Base-by-base conservation (phyloP, 495 filamentous ascomycete species). In the Filosporella fistucella region DNA sequence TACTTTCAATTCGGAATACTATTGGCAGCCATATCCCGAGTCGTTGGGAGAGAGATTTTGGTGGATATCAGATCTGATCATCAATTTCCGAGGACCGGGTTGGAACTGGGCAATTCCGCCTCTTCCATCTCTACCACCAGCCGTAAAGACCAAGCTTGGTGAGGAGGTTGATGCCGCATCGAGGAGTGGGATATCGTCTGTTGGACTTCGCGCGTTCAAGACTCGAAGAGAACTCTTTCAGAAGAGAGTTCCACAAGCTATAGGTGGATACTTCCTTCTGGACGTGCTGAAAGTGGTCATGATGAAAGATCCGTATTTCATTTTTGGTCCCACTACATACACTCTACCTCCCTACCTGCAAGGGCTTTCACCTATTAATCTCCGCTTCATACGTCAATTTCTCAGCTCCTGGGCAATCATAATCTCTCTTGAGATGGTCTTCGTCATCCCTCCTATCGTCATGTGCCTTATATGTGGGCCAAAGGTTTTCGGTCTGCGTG, bases 221-320 rank as follows among this genome's bases (percentile, higher is more conserved):
- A 73, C 77, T 9, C 64, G 59, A 34, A 40, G 51, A 20, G 45
- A 60, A 2, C 72, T 84, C 30, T 55, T 89, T 25, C 59, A 60
- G 24, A 45, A 59, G 17, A 73, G 77, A 12, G 53, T 81, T 1
- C 54, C 60, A 3, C 62, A 47, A 2, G 74, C 84, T 18, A 28
- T 79, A 17, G 58, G 70, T 9, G 59, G 67, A 58, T 90, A 85
- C 58, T 56, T 93, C 23, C 22, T 71, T 28, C 65, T 91, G 16
- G 89, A 95, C 59, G 24, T 77, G 28, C 61, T 85, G 36, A 86
- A 86, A 59, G 65, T 77, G 8, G 36, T 81, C 36, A 80, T 85
- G 58, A 82, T 84, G 49, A 68, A 71, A 14, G 89, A 95, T 57
- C 79, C 83, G 0, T 95, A 91, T 71, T 95, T 90, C 65, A 65